Conservation (phyloP, 139 green algal species). For the Chlorella vulgaris region DNA sequence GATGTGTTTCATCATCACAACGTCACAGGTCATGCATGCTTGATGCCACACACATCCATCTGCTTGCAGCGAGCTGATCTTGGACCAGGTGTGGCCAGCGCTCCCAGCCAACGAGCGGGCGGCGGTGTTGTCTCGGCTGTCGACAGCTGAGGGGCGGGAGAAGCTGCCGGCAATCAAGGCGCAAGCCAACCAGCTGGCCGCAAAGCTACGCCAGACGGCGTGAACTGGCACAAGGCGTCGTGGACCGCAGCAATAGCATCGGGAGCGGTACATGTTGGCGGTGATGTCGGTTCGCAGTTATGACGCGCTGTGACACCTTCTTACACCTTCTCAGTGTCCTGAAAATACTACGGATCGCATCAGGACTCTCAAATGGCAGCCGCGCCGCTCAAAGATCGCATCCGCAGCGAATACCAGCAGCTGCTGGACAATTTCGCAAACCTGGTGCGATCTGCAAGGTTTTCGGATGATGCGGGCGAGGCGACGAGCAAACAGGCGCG, state of each 20-base stretch:
- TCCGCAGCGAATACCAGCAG: constrained; percentile 11
- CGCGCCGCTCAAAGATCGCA: constrained; percentile 23
- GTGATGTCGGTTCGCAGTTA: too few relatives aligned
- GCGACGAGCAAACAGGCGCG: constrained; percentile 8
- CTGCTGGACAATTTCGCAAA: constrained; percentile 23
- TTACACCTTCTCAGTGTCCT: too few relatives aligned
- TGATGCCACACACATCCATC: too few relatives aligned
- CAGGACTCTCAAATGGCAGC: background rate
- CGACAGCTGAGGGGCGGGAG: constrained; percentile 20
- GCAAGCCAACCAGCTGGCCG: background rate
- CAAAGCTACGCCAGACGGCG: background rate
- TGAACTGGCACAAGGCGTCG: too few relatives aligned
- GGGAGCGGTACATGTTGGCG: too few relatives aligned
- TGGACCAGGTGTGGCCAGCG: constrained; percentile 4
- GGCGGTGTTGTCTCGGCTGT: background rate
- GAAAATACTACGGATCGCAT: too few relatives aligned
- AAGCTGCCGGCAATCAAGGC: constrained; percentile 29
- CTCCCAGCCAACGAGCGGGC: background rate
- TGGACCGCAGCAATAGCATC: too few relatives aligned
- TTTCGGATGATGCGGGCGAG: constrained; percentile 6
- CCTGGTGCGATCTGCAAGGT: background rate
- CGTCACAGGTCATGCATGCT: too few relatives aligned
- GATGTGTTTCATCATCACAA: too few relatives aligned
- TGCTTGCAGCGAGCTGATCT: background rate
- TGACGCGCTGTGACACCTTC: too few relatives aligned